Conservation (phyloP, 208 protist species). For the Trypanosoma boissoni region DNA sequence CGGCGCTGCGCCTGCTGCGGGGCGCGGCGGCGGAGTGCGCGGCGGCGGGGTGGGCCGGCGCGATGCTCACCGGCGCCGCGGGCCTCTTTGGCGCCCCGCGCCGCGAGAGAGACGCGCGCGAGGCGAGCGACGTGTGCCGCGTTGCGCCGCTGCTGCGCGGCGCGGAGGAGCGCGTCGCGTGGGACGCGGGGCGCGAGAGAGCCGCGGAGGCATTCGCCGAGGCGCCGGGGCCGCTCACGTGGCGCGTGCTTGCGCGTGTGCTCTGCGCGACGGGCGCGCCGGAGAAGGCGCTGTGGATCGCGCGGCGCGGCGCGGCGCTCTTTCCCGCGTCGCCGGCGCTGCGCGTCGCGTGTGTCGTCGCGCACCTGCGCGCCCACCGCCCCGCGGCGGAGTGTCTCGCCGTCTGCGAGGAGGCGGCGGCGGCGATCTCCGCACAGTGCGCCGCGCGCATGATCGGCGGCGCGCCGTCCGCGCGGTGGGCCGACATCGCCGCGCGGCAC, state of each 20-base stretch:
- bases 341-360: constrained; percentile 39
- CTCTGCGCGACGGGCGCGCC: constrained; percentile 23
- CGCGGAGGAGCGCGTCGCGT: constrained; percentile 18
- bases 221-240: constrained; percentile 41
- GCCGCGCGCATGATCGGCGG: constrained; percentile 30
- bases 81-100: constrained; percentile 1
- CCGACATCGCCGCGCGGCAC: constrained; percentile 43
- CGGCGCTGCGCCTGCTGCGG: background rate
- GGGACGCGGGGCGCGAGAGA: background rate
- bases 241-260: constrained; percentile 69
- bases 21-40: no score
- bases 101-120: no score
- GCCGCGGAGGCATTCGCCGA: constrained; percentile 33
- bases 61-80: background rate
- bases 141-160: background rate
- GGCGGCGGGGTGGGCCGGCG: no score
- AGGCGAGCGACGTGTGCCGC: background rate
- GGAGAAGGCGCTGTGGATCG: constrained; percentile 59
- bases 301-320: constrained; percentile 43
- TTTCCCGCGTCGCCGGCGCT: constrained; percentile 66
- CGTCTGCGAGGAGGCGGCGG: constrained; percentile 36
- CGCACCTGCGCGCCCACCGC: constrained; percentile 21
- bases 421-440: constrained; percentile 46
- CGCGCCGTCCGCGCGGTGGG: constrained; percentile 28
- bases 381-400: constrained; percentile 22